Base-by-base conservation (phyloP, 805 yeast genomes). In the Candida stauntonica region DNA sequence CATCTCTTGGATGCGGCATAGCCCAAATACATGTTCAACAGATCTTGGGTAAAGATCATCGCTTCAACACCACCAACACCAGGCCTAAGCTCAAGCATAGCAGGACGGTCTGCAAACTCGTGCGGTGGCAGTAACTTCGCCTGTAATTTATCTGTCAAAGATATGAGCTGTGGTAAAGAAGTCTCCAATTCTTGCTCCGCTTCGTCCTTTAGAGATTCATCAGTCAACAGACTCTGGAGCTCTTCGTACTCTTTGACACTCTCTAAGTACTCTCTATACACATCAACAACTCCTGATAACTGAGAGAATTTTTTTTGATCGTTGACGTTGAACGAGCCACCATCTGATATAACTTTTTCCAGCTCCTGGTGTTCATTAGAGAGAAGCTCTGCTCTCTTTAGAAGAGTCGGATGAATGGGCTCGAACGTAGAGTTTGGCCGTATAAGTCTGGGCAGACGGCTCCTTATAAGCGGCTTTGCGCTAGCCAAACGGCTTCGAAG, bases 51-150 rank as follows among this genome's bases (percentile, higher is more conserved):
- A 60, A 93, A 93, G 12, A 93, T 73, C 57, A 81, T 79, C 0
- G 99, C 96, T 56, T 93, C 99, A 5, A 80, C 75, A 3, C 99
- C 99, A 13, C 99, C 99, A 2, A 91, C 87, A 7, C 99, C 99
- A 0, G 98, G 97, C 41, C 97, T 70, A 12, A 93, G 62, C 58
- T 93, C 99, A 15, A 93, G 47, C 3, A 93, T 66, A 33, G 95
- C 81, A 0, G 93, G 78, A 45, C 75, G 77, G 32, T 85, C 93
- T 3, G 81, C 73, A 58, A 83, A 85, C 31, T 78, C 80, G 47
- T 83, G 81, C 3, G 85, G 77, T 2, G 97, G 96, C 17, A 91
- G 61, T 5, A 93, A 64, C 29, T 72, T 68, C 5, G 70, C 54
- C 42, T 81, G 77, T n/a, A 86, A 62, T 23, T 63, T 60, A 2